Evolutionary conservation across 2,329 filamentous ascomycete genomes (phyloP), one percentile per base, ranked within the genome.

Genomic region (Epichloe sibirici): DNA sequence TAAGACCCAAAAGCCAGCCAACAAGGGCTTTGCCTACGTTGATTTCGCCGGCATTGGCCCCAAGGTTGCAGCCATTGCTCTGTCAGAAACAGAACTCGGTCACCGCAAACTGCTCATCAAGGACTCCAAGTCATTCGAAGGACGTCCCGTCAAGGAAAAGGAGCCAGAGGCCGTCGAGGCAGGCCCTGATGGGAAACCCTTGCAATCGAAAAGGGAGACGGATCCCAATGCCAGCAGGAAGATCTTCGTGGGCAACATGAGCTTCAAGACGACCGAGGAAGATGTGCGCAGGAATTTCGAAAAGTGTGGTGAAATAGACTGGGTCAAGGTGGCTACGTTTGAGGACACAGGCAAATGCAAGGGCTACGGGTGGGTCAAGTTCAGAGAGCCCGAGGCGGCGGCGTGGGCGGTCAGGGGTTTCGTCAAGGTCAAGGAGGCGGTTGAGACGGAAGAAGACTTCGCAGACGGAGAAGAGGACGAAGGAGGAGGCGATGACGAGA

Each of bases 291-390:
- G 83, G 57, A 88, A 95, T 65, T 97, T 95, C 67, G 77, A 78
- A 48, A 88, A 85, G 66, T 97, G 91, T 65, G 93, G 93, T 49
- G 76, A 84, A 56, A 81, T 97, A 56, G 81, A 84, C 51, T 87
- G 87, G 72, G 79, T 89, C 57, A 91, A 95, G 70, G 75, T 97
- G 59, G 93, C 93, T 3, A 95, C 90, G 0, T 98, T 98, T 65
- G 88, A 97, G 68, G 94, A 98, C 67, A 85, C 85, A 21, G 93
- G 93, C 44, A 98, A 97, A 72, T 98, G 93, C 74, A 97, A 97
- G 72, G 94, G 93, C 17, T 98, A 86, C 70, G 93, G 85, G 5
- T 98, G 93, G 90, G 82, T 98, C 56, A 88, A 88, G 56, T 98
- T 97, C 69, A 83, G 85, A 64, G 83, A 90, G 49, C 65, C 90